phyloP scores from a whole-genome alignment of 2,329 filamentous ascomycete genomes.

The Fusarium sp. region DNA sequence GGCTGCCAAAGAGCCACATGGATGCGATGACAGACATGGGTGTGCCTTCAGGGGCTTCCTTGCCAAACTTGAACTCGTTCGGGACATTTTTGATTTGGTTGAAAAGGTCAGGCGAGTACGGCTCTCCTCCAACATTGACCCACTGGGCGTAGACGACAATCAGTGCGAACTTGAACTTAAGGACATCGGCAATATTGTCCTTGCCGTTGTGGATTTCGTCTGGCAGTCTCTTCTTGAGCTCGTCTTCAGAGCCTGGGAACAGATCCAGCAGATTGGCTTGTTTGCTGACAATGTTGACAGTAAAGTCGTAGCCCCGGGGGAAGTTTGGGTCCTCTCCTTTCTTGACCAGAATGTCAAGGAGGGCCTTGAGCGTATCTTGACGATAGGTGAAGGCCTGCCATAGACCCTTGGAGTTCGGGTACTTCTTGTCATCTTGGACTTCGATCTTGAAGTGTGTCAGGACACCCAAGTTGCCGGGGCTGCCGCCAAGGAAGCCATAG shows the following conservation, averaged over 20 bases:
- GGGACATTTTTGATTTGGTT: neutral
- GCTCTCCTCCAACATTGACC: constrained; percentile 16
- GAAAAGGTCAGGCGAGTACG: neutral
- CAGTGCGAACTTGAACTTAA: constrained; percentile 50
- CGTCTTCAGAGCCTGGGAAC: constrained; percentile 39
- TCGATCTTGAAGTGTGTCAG: constrained; percentile 64
- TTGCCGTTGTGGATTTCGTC: constrained; percentile 46
- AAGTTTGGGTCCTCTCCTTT: constrained; percentile 58
- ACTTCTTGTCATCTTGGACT: constrained; percentile 52
- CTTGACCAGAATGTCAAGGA: constrained; percentile 55
- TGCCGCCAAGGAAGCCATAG: constrained; percentile 69
- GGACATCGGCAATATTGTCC: constrained; percentile 42
- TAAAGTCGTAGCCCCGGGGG: constrained; percentile 61
- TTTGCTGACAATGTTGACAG: constrained; percentile 59
- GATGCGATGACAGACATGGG: neutral
- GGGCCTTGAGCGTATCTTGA: constrained; percentile 50
- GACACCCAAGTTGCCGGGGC: constrained; percentile 68
- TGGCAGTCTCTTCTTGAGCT: constrained; percentile 51
- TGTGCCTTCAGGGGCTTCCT: neutral
- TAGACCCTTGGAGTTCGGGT: constrained; percentile 54
- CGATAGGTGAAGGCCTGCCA: constrained; percentile 51
- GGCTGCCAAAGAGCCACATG: constrained; percentile 59
- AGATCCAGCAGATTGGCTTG: constrained; percentile 38
- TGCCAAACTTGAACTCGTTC: neutral
- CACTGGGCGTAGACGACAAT: constrained; percentile 63